A percentile compares a stretch with the other conserved stretches of the same genome.
Conservation (phyloP, 1,284 basidiomycete genomes). For the Ceratobasidium sp. region DNA sequence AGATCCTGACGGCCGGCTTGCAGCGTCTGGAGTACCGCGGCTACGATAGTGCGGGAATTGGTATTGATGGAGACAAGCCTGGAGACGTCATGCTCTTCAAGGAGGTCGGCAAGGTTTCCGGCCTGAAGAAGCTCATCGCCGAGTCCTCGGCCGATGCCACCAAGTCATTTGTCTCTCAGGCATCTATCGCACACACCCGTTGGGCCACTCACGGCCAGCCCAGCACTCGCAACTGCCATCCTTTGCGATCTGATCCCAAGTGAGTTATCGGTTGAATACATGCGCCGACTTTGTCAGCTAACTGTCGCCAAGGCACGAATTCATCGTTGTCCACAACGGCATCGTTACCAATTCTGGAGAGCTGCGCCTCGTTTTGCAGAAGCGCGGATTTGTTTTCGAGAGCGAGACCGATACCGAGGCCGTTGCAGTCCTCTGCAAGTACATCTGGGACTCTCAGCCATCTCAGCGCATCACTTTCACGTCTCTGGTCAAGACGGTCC, state of each 20-base stretch:
- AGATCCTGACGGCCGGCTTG: conserved; percentile 93
- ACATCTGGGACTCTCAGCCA: conserved; percentile 94
- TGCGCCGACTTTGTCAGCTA: conserved; percentile 27
- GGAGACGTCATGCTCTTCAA: conserved; percentile 91
- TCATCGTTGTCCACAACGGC: conserved; percentile 98
- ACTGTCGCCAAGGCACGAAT: conserved; percentile 69
- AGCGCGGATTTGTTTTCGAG: conserved; percentile 95
- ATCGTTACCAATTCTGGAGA: conserved; percentile 97
- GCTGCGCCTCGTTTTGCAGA: conserved; percentile 93
- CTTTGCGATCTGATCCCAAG: conserved; percentile 87
- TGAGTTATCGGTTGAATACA: conserved; percentile 54
- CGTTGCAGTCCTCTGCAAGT: conserved; percentile 96
- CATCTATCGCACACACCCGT: conserved; percentile 98
- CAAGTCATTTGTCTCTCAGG: conserved; percentile 89
- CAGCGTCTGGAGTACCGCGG: conserved; percentile 98
- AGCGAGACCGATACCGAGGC: conserved; percentile 99
- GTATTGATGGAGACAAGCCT: conserved; percentile 93
- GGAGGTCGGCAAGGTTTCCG: conserved; percentile 98
- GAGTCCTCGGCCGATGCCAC: conserved; percentile 81
- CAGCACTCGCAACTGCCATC: conserved; percentile 93
- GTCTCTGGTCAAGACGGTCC: conserved; percentile 92
- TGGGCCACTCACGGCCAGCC: conserved; percentile 99
- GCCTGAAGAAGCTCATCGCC: conserved; percentile 92
- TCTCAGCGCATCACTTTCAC: conserved; percentile 93
- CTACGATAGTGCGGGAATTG: conserved; percentile 95